Percentiles rank a stretch among this genome's conserved stretches.
phyloP scores from a whole-genome alignment of 2,329 filamentous ascomycete species.

The Stemphylium beticola region DNA sequence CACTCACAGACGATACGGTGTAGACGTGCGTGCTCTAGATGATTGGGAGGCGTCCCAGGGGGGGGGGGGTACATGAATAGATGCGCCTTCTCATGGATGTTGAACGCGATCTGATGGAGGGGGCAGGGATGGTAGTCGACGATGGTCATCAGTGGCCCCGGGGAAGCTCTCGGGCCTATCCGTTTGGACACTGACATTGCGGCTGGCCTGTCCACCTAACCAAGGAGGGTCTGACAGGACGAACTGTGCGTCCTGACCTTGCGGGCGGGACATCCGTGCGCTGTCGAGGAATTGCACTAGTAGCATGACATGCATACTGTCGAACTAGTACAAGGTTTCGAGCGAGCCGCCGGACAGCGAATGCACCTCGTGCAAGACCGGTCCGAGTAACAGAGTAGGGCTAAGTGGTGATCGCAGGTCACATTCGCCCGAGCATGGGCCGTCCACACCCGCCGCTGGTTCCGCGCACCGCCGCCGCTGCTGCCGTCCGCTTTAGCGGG shows the following conservation, averaged over 20 bases:
- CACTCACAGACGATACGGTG: conserved; percentile 6
- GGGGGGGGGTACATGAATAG: conserved; percentile 1
- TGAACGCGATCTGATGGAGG: conserved; percentile 10
- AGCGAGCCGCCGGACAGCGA: conserved; percentile 2
- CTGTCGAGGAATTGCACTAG: background rate
- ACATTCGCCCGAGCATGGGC: conserved; percentile 19
- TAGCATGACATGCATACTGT: conserved; percentile 3
- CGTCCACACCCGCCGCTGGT: conserved; percentile 16
- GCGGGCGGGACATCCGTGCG: conserved; percentile 4
- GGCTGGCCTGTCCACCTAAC: conserved; percentile 6
- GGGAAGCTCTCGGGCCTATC: conserved; percentile 15
- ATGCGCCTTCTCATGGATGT: conserved; percentile 12
- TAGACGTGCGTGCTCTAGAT: background rate
- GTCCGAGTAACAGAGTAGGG: background rate
- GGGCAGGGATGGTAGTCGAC: conserved; percentile 19
- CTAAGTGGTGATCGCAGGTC: conserved; percentile 9
- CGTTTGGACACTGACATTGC: conserved; percentile 15
- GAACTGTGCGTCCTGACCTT: conserved; percentile 11
- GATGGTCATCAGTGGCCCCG: conserved; percentile 10
- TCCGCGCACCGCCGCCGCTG: conserved; percentile 20
- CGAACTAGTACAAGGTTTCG: conserved; percentile 9
- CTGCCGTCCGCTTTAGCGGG: conserved; percentile 4
- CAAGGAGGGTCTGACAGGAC: conserved; percentile 18
- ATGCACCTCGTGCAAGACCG: background rate
- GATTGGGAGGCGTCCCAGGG: background rate